Base-by-base conservation (phyloP, 192 early-diverging fungal species). In the Chytriomyces sp. region DNA sequence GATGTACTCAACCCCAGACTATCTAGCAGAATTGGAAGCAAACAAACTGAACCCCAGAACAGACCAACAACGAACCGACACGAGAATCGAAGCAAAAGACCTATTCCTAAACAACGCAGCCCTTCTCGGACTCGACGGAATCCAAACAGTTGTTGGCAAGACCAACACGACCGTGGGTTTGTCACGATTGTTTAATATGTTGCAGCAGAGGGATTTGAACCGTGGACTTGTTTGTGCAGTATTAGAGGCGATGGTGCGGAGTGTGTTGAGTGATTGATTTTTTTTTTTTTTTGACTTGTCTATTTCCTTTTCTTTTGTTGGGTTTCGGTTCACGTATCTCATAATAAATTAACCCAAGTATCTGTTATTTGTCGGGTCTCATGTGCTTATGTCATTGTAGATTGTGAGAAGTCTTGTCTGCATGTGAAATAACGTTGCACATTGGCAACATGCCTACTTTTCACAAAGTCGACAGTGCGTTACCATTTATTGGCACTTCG, bases 171-270 rank as follows among this genome's bases (percentile, higher is more conserved):
- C 45, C n/a, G 50, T 71, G 8, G 83, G 83, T 16, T 48, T 79
- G 35, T 80, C 80, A 13, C 76, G 83, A 16, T 35, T 84, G 44
- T 84, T 84, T 68, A 84, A 84, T 53, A 84, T 84, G 83, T 66
- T 84, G 47, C 83, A 84, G 47, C 47, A 78, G 28, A 13, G 57
- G 5, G 78, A 82, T 18, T 66, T 84, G 48, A 84, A 84, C 49
- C 45, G 62, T 7, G 62, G 60, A 5, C 53, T 84, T 6, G 60
- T 84, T 20, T 70, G 67, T 50, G 46, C 62, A 24, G 43, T 84
- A 3, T 13, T 84, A 35, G 83, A 84, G 46, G 47, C 77, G 44
- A 10, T 84, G 9, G 78, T 84, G n/a, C 75, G 64, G 69, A 66
- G 77, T 28, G 62, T 81, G 6, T 28, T 81, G 67, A 24, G 59